Evolutionary conservation across 208 protist genomes (phyloP), one percentile per base, ranked within the genome.

Genomic region (Naegleria fowleri): DNA sequence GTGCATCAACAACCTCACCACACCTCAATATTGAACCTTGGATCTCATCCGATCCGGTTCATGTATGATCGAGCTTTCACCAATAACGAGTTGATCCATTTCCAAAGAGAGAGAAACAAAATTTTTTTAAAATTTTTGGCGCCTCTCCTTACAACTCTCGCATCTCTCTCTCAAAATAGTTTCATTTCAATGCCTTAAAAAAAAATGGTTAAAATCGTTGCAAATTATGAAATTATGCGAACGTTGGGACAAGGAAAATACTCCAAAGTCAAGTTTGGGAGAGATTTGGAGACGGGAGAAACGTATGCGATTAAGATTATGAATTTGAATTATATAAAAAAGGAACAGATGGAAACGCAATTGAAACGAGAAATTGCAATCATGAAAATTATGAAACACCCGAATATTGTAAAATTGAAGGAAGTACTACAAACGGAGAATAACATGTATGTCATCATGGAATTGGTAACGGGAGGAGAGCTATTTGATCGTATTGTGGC

Each of bases 401-500:
- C 93, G 83, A 92, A 97, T 16, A 93, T 96, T 90, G 86, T 91
- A 76, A 92, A 96, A 43, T 90, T 95, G 36, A 93, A 94, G 88
- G 94, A 94, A 43, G 59, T 96, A 67, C 95, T 96, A 9, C 92
- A 93, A 90, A 93, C 91, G 86, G 88, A 94, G 67, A 91, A 93
- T 7, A 90, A 93, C 29, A 93, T 93, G 39, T 93, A 93, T 39
- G 33, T 93, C 16, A 91, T 93, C 13, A 59, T 93, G 41, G 92
- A 93, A 55, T 52, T 93, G 7, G 92, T 93, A 41, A 93, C 91
- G 11, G 95, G 96, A 83, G 98, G 98, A 0, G 97, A 98, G 93
- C 93, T 99, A 86, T 98, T 98, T 90, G 96, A 98, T 89, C 93
- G 97, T 83, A 98, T 99, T 90, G 95, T 97, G 33, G 94, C 93